Evolutionary conservation across 768 basidiomycete genomes (phyloP).

Genomic region (Amanita exitialis): DNA sequence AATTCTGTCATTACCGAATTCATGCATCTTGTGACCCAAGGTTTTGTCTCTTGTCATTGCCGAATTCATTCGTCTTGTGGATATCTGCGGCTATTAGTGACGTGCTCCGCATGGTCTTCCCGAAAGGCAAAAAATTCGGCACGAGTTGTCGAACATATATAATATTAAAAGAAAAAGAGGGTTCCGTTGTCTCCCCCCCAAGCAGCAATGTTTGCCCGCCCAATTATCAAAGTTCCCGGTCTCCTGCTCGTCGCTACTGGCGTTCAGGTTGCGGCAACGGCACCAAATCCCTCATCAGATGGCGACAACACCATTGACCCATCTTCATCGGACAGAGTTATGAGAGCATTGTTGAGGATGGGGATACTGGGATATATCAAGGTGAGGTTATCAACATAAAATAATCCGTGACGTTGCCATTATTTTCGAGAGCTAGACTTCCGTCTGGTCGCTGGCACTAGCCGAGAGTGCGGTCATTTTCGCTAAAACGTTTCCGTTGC

Average conservation of each 20-base stretch:
- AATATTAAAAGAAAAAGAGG: no score
- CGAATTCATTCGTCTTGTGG: no score
- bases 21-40: no score
- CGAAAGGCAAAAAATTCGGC: no score
- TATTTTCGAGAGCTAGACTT: background rate
- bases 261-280: background rate
- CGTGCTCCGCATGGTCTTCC: no score
- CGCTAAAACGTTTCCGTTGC: background rate
- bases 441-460: background rate
- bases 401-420: no score
- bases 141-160: no score
- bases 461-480: background rate
- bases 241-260: conserved; percentile 1
- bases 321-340: background rate
- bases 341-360: background rate
- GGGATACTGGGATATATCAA: background rate
- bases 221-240: conserved; percentile 5
- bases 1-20: no score
- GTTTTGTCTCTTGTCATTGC: no score
- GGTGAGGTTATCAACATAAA: background rate
- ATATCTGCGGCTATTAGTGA: no score
- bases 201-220: background rate
- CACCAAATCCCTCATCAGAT: conserved; percentile 4
- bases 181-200: no score
- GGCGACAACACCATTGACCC: background rate